A percentile compares a stretch with the other conserved stretches of the same genome.
Conservation (phyloP, 2,329 filamentous ascomycete genomes). For the Paecilomyces variotii region DNA sequence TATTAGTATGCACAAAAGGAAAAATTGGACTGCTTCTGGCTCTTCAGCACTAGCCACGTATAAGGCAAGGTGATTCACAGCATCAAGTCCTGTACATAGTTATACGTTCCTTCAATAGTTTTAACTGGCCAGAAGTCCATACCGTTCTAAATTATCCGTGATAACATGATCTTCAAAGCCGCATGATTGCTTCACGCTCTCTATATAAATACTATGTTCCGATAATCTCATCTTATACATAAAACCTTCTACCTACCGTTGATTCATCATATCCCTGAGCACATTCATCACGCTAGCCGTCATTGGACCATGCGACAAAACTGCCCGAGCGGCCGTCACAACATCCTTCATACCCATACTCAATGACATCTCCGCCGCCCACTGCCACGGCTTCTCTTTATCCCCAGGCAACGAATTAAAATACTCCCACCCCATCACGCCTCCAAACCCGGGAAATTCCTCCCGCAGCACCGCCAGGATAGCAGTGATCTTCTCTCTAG, state of each 20-base stretch:
- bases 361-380: conserved; percentile 62
- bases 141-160: neutral
- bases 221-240: no score
- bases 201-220: no score
- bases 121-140: neutral
- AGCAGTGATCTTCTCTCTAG: conserved; percentile 47
- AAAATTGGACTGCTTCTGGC: no score
- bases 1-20: neutral
- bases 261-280: conserved; percentile 22
- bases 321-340: conserved; percentile 23
- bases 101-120: no score
- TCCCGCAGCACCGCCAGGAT: conserved; percentile 51
- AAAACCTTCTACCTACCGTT: conserved; percentile 7
- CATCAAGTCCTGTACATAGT: no score
- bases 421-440: conserved; percentile 93
- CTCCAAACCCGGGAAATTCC: conserved; percentile 65
- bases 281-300: conserved; percentile 22
- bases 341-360: conserved; percentile 37
- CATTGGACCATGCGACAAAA: conserved; percentile 20
- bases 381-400: conserved; percentile 60
- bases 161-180: neutral
- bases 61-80: no score
- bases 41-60: no score
- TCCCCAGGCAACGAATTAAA: conserved; percentile 71
- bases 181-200: neutral